Base-by-base conservation (phyloP, 2,329 filamentous ascomycete species). In the Trichoderma arundinaceum region DNA sequence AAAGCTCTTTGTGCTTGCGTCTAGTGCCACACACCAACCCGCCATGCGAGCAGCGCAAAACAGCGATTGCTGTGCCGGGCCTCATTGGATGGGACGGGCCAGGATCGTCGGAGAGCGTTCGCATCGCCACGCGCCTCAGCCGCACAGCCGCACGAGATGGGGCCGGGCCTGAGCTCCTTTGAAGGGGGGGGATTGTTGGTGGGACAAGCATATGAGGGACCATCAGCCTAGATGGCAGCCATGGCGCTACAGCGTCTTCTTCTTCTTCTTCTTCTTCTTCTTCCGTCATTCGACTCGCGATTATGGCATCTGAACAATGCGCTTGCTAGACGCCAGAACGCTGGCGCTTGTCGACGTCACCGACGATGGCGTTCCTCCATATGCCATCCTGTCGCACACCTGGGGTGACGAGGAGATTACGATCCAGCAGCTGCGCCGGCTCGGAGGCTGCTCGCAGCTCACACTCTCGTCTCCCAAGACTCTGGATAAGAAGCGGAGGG, bases 381-480 rank as follows among this genome's bases (percentile, higher is more conserved):
- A 74, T 38, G 72, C 73, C 43, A 74, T 75, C 56, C 66, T 75
- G 7, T 75, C 74, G 3, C 74, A 75, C 39, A 74, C 71, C 1
- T 75, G 74, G 74, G 69, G 69, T 44, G 28, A 57, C 8, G 72
- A 68, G 32, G 73, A 76, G 48, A 68, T 72, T 2, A 69, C 69
- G 2, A 71, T 71, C 41, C 70, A 74, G 56, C 70, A 74, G 46
- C 41, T 66, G 39, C 64, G 64, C 19, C 57, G 58, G n/a, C 57
- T 72, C n/a, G 59, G 43, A 43, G 39, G 39, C 5, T 33, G 44
- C 15, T 35, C 49, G 12, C 64, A 49, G 12, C 54, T 71, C 32
- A 54, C 51, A 6, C 17, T 15, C 2, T 17, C 56, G n/a, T 41
- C 54, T 4, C 43, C 49, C 44, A 46, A 58, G 59, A 33, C 51